Evolutionary conservation across 2,329 filamentous ascomycete genomes (phyloP), one percentile per base, ranked within the genome.

Genomic region (Alternaria panax): DNA sequence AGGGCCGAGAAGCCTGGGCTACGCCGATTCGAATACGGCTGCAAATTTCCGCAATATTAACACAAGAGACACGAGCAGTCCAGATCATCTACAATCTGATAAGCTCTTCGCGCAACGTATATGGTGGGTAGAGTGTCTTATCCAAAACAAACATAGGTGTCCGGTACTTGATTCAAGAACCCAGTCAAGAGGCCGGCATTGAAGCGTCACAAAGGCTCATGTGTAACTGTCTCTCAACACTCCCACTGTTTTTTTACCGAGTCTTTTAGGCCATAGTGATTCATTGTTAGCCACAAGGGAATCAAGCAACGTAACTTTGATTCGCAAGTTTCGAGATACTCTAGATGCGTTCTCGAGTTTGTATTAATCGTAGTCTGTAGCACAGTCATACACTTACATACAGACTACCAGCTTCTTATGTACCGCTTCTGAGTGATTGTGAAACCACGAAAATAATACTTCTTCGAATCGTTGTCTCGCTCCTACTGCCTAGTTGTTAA

Each of bases 21-120:
- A 69, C 40, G 40, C 67, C 62, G 28, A 25, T 68, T 66, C 59
- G 55, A 64, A 65, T 64, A 69, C 66, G 68, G 66, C 51, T 62
- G 55, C 45, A 58, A 50, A 64, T 70, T 58, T 72, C 69, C 69
- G 66, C 56, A 58, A 61, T 55, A 50, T 57, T 57, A 62, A 50
- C 40, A 59, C 40, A 62, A 47, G 60, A 53, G 59, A 60, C 48
- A 32, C 58, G 50, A 60, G 53, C 40, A 48, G 61, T 60, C 64
- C 50, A 51, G 61, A 64, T 64, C 48, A 47, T 63, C 51, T 32
- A 60, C 46, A 34, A 41, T 45, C 30, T 47, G 54, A 20, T 62
- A 54, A 42, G 18, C 38, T 57, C 25, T 45, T 27, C 50, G 25
- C 30, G 38, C 24, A 36, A 12, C 24, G 18, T 34, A 58, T 47